phyloP scores from a whole-genome alignment of 169 alveolate species.

The Cystoisospora suis region DNA sequence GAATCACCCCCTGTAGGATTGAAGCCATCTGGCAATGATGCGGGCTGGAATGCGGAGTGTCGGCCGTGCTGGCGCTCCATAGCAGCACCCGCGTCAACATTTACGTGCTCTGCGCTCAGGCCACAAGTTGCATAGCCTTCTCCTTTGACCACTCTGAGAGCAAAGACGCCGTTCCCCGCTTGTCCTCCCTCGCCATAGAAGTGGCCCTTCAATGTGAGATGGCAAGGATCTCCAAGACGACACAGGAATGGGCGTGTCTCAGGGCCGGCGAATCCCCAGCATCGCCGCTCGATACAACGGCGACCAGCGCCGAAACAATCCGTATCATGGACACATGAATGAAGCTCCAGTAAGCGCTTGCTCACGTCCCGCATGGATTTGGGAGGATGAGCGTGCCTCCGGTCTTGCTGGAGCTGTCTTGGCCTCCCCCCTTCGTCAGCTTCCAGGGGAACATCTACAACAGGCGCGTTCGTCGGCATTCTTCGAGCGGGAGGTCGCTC shows the following conservation, averaged over 20 bases:
- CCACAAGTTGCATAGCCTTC: background rate
- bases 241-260: slow-evolving; percentile 30
- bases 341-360: slow-evolving; percentile 34
- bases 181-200: slow-evolving; percentile 41
- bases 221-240: slow-evolving; percentile 32
- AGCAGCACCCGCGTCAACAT: no score
- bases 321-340: slow-evolving; percentile 30
- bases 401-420: background rate
- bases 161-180: slow-evolving; percentile 37
- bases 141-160: slow-evolving; percentile 25
- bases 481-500: no score
- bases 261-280: slow-evolving; percentile 67
- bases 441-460: background rate
- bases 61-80: background rate
- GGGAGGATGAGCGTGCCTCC: background rate
- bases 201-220: slow-evolving; percentile 42
- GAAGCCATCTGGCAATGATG: no score
- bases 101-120: background rate
- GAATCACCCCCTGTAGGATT: no score
- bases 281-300: slow-evolving; percentile 60
- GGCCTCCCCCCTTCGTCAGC: background rate
- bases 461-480: no score
- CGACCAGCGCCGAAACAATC: slow-evolving; percentile 63
- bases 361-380: background rate
- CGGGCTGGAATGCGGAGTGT: no score